A percentile compares a stretch with the other conserved stretches of the same genome.
Evolutionary conservation across 2,329 filamentous ascomycete species (phyloP).

Genomic region (Alternaria gansuensis): DNA sequence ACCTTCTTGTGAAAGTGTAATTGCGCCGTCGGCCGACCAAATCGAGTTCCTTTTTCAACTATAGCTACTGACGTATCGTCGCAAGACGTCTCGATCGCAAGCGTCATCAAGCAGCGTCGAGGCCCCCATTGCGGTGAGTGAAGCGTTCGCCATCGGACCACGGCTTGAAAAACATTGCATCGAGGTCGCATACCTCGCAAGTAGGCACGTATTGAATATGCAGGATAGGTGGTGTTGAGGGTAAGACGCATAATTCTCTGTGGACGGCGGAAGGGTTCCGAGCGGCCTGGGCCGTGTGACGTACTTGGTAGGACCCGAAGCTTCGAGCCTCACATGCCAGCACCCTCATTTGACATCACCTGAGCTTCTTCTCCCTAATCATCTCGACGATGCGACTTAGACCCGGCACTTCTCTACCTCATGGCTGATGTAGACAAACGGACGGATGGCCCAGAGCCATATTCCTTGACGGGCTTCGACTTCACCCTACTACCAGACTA

Average conservation of each 20-base stretch:
- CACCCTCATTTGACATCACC: constrained; percentile 7
- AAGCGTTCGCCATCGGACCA: constrained; percentile 11
- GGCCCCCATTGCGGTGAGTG: constrained; percentile 14
- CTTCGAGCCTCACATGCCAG: constrained; percentile 19
- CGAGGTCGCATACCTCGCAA: constrained; percentile 34
- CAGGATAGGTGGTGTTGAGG: neutral
- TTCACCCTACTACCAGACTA: constrained; percentile 76
- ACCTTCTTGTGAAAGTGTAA: constrained; percentile 83
- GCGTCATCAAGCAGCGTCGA: constrained; percentile 53
- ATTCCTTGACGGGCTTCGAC: constrained; percentile 72
- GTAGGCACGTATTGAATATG: neutral
- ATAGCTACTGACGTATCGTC: constrained; percentile 93
- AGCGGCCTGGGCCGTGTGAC: constrained; percentile 17
- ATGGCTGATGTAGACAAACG: constrained; percentile 58
- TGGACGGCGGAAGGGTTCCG: constrained; percentile 15
- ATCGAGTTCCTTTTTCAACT: constrained; percentile 64
- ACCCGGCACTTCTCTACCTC: neutral
- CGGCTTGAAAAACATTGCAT: constrained; percentile 20
- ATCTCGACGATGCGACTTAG: constrained; percentile 31
- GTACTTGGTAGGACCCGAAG: constrained; percentile 14
- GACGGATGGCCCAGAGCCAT: constrained; percentile 67
- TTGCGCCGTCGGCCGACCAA: constrained; percentile 54
- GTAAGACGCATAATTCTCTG: constrained; percentile 8
- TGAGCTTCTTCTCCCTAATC: neutral
- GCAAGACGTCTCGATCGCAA: constrained; percentile 86